Percentiles rank a stretch among this genome's conserved stretches.
phyloP scores from a whole-genome alignment of 202 grass and related monocot genomes.

The Brachypodium distachyon region DNA sequence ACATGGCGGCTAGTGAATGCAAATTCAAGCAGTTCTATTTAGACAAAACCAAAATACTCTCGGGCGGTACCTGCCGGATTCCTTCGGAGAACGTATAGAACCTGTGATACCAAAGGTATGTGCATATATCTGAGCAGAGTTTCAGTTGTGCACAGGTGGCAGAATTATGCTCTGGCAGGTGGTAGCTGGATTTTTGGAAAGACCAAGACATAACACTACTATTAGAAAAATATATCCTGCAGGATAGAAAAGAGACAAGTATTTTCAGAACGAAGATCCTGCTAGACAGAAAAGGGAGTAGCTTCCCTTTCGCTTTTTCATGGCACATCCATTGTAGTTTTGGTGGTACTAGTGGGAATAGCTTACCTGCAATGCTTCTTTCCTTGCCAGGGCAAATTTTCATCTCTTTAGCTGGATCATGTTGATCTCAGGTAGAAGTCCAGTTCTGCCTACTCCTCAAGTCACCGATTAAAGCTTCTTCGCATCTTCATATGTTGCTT shows the following conservation, averaged over 20 bases:
- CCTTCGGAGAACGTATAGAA: background rate
- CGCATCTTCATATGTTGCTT: background rate
- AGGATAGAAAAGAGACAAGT: background rate
- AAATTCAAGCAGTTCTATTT: background rate
- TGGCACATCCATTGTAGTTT: background rate
- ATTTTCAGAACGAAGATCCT: background rate
- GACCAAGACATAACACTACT: background rate
- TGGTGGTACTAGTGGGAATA: background rate
- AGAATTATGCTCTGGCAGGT: background rate
- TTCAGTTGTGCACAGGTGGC: background rate
- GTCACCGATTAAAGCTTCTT: background rate
- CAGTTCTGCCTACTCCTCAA: background rate
- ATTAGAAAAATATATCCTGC: background rate
- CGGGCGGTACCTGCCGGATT: background rate
- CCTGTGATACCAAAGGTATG: background rate
- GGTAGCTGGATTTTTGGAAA: background rate
- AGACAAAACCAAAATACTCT: background rate
- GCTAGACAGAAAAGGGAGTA: background rate
- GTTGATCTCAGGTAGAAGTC: background rate
- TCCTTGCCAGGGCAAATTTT: background rate
- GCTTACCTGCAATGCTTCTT: background rate
- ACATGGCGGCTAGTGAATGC: background rate
- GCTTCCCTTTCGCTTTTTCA: background rate
- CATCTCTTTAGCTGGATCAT: background rate
- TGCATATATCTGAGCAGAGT: background rate